Percentiles rank a stretch among this genome's conserved stretches.
These are phyloP conservation scores for Ulvella scutata DNA, from an alignment of 139 green algal species.

Conservation along the genomic window DNA sequence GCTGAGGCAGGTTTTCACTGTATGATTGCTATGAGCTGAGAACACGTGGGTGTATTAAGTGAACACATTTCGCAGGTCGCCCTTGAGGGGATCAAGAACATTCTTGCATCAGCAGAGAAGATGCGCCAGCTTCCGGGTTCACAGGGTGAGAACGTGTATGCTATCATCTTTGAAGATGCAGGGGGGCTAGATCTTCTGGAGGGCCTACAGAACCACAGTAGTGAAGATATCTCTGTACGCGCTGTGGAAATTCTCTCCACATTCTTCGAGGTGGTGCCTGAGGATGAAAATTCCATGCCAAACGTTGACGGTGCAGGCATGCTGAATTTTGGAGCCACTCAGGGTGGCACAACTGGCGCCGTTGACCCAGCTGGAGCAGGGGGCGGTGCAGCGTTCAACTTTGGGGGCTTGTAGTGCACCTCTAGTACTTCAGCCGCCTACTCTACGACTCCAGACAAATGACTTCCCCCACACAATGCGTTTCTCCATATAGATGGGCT, in stretches of 20 bases:
- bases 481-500: no score
- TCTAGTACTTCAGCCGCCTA: no score
- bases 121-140: slow-evolving; percentile 26
- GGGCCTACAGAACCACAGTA: slow-evolving; percentile 80
- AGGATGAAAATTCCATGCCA: slow-evolving; percentile 69
- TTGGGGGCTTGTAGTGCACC: neutral
- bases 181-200: slow-evolving; percentile 98
- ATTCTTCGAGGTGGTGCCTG: slow-evolving; percentile 94
- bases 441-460: no score
- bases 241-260: slow-evolving; percentile 80
- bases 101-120: slow-evolving; percentile 48
- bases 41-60: no score
- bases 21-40: no score
- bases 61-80: no score
- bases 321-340: neutral
- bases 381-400: neutral
- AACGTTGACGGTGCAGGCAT: neutral
- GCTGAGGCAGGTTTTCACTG: no score
- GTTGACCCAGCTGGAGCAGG: no score
- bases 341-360: neutral
- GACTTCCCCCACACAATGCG: no score
- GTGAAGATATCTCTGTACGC: slow-evolving; percentile 99
- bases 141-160: slow-evolving; percentile 64
- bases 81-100: slow-evolving; percentile 98
- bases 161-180: slow-evolving; percentile 80